Conservation (phyloP, 331 rosid species). For the Pyracantha coccinea region DNA sequence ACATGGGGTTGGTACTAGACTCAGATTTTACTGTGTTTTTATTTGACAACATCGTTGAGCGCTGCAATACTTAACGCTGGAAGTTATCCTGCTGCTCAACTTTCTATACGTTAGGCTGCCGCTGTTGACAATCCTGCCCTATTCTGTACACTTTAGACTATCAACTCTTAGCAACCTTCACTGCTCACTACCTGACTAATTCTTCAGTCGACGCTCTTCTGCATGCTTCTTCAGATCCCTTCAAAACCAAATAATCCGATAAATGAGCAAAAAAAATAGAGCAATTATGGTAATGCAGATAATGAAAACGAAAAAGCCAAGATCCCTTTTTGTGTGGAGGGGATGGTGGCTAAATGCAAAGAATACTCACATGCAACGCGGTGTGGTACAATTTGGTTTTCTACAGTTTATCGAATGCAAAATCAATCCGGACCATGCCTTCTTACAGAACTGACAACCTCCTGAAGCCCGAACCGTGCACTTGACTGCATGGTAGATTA, state of each 20-base stretch:
- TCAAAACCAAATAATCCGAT: slow-evolving; percentile 3
- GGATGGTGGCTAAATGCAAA: not conserved
- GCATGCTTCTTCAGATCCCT: slow-evolving; percentile 32
- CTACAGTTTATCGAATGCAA: slow-evolving; percentile 26
- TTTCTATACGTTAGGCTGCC: not conserved
- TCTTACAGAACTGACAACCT: slow-evolving; percentile 33
- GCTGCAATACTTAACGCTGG: not conserved
- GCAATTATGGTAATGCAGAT: not conserved
- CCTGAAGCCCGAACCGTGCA: slow-evolving; percentile 19
- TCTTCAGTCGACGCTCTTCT: slow-evolving; percentile 8
- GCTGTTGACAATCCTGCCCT: slow-evolving; percentile 3
- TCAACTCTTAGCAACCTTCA: slow-evolving; percentile 1
- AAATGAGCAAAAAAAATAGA: not conserved
- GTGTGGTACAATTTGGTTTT: slow-evolving; percentile 25
- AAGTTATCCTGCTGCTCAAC: not conserved
- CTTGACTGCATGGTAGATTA: slow-evolving; percentile 26
- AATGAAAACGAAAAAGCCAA: not conserved
- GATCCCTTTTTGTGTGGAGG: not conserved
- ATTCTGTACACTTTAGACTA: slow-evolving; percentile 9
- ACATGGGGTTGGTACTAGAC: not conserved
- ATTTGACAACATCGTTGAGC: not conserved
- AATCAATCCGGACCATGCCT: slow-evolving; percentile 9
- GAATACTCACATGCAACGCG: slow-evolving; percentile 29
- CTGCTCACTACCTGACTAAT: not conserved
- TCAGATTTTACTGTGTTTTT: not conserved